phyloP scores from a whole-genome alignment of 2,329 filamentous ascomycete genomes.

The Alternaria arbusti region DNA sequence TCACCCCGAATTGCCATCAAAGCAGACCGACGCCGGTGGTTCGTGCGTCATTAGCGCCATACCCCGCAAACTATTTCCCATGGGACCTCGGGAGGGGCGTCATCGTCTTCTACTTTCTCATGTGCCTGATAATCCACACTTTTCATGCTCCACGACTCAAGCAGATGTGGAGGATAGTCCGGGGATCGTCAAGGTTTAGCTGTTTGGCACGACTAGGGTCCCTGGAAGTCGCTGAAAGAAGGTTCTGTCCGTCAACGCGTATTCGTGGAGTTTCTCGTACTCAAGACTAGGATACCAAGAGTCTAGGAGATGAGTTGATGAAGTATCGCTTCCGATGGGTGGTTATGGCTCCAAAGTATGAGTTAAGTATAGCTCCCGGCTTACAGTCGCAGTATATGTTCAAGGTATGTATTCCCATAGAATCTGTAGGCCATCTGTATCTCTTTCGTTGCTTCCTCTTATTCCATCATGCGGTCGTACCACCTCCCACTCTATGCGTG shows the following conservation, averaged over 20 bases:
- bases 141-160: background rate
- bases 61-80: constrained; percentile 5
- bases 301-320: background rate
- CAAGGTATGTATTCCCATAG: background rate
- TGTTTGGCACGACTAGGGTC: background rate
- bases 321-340: background rate
- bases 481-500: constrained; percentile 7
- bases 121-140: background rate
- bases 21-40: background rate
- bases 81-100: constrained; percentile 1
- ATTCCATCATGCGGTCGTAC: constrained; percentile 12
- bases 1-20: constrained; percentile 2
- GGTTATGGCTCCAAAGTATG: background rate
- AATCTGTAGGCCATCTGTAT: background rate
- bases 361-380: background rate
- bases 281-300: background rate
- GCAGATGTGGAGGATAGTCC: background rate
- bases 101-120: background rate
- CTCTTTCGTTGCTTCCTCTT: background rate
- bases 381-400: background rate
- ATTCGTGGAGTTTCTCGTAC: constrained; percentile 13
- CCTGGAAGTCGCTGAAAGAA: background rate
- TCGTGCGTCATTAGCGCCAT: background rate
- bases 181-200: background rate
- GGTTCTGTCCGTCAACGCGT: background rate